Base-by-base conservation (phyloP, 2,329 filamentous ascomycete species). In the Aureobasidium namibiae region DNA sequence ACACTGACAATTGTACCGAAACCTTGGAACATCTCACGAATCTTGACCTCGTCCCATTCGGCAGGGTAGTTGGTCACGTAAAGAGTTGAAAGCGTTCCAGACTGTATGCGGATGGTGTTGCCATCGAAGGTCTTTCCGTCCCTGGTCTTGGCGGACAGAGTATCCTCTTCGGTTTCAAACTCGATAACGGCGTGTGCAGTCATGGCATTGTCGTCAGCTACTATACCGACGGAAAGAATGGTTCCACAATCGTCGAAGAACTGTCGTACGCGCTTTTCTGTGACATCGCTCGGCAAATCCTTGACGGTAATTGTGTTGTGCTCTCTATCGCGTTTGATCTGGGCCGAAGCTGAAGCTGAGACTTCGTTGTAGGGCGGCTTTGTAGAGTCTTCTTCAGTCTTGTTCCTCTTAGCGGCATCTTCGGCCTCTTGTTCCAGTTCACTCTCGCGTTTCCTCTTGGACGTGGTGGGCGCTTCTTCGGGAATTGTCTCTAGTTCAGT, bases 171-270 rank as follows among this genome's bases (percentile, higher is more conserved):
- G 0, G 84, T 82, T 61, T 87, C 84, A 66, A 97, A 96, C 71
- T 99, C 94, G 52, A 99, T 84, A 46, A 94, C 77, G 1, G 90
- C 90, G 4, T 85, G 85, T 14, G 84, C 75, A 1, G 84, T 83
- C 46, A 81, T 74, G n/a, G 76, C 77, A 42, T 84, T 79, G 48
- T 84, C 79, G 44, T 90, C 85, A 34, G 77, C 77, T 33, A 88
- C 77, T 54, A 92, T 76, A 45, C 84, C 87, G 33, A 96, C 76
- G 63, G 86, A 86, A 66, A 90, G 89, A 68, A 96, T 88, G 41
- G 85, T 86, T 13, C 94, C 94, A 66, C 92, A 95, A 63, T 92
- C 90, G 68, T 87, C 87, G 75, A 99, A 97, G 71, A 95, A 97
- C 70, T 95, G 89, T 60, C 88, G 84, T 14, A 97, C 75, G 66